These are phyloP conservation scores for Thuja plicata DNA, from an alignment of 83 land plant species.

Conservation along the genomic window DNA sequence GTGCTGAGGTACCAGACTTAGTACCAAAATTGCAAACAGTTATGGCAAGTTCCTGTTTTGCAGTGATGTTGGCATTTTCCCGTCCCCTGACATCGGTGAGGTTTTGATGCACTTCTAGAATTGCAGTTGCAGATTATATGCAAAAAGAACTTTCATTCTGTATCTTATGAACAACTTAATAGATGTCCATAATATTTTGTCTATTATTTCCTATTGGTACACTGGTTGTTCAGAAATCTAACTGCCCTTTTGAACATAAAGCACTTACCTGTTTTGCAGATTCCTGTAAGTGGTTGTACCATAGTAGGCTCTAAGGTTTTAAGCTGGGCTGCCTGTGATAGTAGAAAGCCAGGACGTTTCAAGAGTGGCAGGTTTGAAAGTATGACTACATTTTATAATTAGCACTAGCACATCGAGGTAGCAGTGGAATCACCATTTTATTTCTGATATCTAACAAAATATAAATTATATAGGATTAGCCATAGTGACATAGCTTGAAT, in stretches of 20 bases:
- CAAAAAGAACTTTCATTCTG: not conserved
- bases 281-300: not conserved
- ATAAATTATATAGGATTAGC: not conserved
- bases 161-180: not conserved
- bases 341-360: constrained; percentile 82
- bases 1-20: constrained; percentile 9
- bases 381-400: not conserved
- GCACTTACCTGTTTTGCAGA: not conserved
- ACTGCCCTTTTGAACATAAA: constrained; percentile 2
- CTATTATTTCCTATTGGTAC: not conserved
- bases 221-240: not conserved
- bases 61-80: constrained; percentile 15
- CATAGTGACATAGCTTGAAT: not conserved
- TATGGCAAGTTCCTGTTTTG: constrained; percentile 11
- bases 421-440: not conserved
- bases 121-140: not conserved
- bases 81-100: constrained; percentile 2
- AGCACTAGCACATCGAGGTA: not conserved
- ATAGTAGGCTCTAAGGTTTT: constrained; percentile 46
- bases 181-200: not conserved
- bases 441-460: not conserved
- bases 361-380: not conserved
- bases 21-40: constrained; percentile 1
- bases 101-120: not conserved
- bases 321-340: constrained; percentile 76